These are phyloP conservation scores for Naganishia randhawae DNA, from an alignment of 768 basidiomycete species.

Conservation along the genomic window DNA sequence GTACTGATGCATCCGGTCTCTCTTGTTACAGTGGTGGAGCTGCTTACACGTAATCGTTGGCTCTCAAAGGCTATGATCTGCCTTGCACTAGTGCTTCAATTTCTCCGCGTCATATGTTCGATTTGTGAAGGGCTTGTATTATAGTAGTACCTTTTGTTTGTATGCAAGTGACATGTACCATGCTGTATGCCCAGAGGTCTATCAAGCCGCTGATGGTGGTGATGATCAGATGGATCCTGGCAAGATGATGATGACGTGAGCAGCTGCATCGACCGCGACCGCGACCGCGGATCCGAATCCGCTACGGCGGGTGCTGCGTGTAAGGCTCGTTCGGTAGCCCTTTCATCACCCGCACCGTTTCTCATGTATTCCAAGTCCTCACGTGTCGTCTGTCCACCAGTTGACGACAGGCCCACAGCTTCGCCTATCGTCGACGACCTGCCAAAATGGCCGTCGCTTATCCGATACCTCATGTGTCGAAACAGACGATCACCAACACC, in stretches of 20 bases:
- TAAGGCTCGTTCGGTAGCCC: not conserved
- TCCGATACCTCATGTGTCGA: constrained; percentile 44
- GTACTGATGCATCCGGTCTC: not conserved
- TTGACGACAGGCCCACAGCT: not conserved
- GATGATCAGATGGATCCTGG: not conserved
- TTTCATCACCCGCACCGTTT: too few relatives aligned
- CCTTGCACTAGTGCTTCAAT: too few relatives aligned
- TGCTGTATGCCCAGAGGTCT: not conserved
- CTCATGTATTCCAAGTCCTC: not conserved
- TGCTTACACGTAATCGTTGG: constrained; percentile 15
- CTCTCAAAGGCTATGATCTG: not conserved
- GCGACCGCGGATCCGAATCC: constrained; percentile 1
- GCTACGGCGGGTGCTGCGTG: not conserved
- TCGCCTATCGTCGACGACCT: not conserved
- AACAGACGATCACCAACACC: constrained; percentile 72
- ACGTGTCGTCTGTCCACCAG: not conserved
- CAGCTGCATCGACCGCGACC: not conserved
- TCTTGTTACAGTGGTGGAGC: constrained; percentile 2
- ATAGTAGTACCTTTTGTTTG: not conserved
- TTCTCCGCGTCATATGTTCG: not conserved
- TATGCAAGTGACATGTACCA: not conserved
- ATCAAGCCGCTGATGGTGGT: too few relatives aligned
- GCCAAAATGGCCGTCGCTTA: constrained; percentile 37
- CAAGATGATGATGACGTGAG: not conserved
- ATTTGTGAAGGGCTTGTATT: not conserved